Conservation (phyloP, 495 filamentous ascomycete species). For the Hypomontagnella monticulosa region DNA sequence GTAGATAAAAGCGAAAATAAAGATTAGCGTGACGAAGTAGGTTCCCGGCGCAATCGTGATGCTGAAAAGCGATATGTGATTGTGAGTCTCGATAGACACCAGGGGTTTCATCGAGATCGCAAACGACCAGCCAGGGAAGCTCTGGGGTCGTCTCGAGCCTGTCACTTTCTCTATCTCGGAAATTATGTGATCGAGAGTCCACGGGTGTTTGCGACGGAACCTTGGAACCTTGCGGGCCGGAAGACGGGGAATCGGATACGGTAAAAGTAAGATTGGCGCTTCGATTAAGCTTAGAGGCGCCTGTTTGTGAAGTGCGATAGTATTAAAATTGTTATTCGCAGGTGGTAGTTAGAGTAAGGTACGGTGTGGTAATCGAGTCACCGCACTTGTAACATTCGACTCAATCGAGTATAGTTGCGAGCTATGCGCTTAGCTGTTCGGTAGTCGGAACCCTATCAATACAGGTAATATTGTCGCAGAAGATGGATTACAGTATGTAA, state of each 20-base stretch:
- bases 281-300: too few species aligned
- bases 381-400: not conserved
- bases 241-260: not conserved
- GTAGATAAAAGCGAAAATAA: conserved; percentile 60
- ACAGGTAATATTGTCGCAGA: conserved; percentile 14
- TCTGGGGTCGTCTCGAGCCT: conserved; percentile 31
- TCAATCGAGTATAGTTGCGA: conserved; percentile 9
- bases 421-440: not conserved
- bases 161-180: not conserved
- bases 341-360: too few species aligned
- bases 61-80: conserved; percentile 60
- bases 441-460: too few species aligned
- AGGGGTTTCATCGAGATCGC: conserved; percentile 56
- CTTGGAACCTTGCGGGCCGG: not conserved
- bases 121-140: conserved; percentile 29
- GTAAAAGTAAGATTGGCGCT: too few species aligned
- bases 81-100: conserved; percentile 63
- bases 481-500: not conserved
- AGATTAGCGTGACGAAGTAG: conserved; percentile 59
- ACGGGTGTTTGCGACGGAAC: not conserved
- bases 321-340: too few species aligned
- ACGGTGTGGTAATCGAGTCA: too few species aligned
- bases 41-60: conserved; percentile 63
- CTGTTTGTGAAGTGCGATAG: too few species aligned
- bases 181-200: not conserved